Conservation (phyloP, 164 flowering plant species). For the Litsea cubeba region DNA sequence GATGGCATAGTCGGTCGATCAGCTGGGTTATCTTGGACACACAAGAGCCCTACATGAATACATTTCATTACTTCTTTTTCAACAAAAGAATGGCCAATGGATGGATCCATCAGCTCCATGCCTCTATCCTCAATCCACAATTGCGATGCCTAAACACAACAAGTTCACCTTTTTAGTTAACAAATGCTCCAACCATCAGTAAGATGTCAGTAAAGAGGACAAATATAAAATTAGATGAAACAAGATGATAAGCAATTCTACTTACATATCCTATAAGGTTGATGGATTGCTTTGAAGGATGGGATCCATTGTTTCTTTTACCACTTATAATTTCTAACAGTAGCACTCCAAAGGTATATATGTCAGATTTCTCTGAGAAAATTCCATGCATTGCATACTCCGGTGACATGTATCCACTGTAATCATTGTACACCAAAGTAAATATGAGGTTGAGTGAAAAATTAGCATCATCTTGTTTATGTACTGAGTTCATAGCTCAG, state of each 20-base stretch:
- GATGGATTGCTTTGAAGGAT: neutral
- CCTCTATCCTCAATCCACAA: neutral
- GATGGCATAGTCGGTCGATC: neutral
- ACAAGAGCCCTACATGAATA: neutral
- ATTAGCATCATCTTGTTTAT: neutral
- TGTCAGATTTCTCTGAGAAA: no score
- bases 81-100: neutral
- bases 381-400: no score
- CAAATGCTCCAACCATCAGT: neutral
- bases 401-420: no score
- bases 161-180: neutral
- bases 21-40: neutral
- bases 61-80: neutral
- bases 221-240: neutral
- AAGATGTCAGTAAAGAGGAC: neutral
- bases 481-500: neutral
- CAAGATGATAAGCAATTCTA: neutral
- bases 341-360: no score
- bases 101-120: neutral
- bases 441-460: neutral
- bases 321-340: constrained; percentile 9
- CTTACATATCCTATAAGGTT: constrained; percentile 3
- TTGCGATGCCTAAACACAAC: neutral
- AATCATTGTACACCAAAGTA: neutral
- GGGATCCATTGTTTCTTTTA: neutral